These are phyloP conservation scores for Russula griseocarnosa DNA, from an alignment of 768 basidiomycete genomes.

Conservation along the genomic window DNA sequence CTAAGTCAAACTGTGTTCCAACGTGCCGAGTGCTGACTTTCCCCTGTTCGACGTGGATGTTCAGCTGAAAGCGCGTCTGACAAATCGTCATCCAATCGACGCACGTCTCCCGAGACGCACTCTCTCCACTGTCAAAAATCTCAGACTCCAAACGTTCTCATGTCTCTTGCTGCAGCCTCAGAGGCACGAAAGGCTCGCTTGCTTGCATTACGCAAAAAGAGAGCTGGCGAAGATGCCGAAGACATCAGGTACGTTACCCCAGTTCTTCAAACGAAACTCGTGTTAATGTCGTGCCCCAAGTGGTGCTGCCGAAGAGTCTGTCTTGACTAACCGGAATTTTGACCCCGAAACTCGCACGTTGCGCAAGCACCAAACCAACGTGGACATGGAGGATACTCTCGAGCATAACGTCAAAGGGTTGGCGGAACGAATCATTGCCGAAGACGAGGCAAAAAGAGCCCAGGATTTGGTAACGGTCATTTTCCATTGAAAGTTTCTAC, in stretches of 20 bases:
- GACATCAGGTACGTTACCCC: slow-evolving; percentile 43
- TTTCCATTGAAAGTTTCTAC: slow-evolving; percentile 5
- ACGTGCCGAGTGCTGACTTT: not conserved
- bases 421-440: slow-evolving; percentile 76
- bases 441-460: slow-evolving; percentile 79
- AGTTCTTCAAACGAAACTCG: not conserved
- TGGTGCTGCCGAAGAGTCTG: slow-evolving; percentile 37
- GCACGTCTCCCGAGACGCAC: not conserved
- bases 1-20: not conserved
- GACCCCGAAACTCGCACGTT: slow-evolving; percentile 83
- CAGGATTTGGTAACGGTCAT: slow-evolving; percentile 74
- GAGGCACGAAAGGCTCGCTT: slow-evolving; percentile 80
- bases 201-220: slow-evolving; percentile 68
- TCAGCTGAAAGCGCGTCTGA: slow-evolving; percentile 9
- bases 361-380: slow-evolving; percentile 60
- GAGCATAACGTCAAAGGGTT: slow-evolving; percentile 82
- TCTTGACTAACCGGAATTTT: slow-evolving; percentile 76
- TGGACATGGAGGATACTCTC: slow-evolving; percentile 72
- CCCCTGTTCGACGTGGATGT: not conserved
- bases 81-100: slow-evolving; percentile 21
- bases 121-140: not conserved
- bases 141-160: slow-evolving; percentile 29
- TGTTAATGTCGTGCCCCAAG: slow-evolving; percentile 12
- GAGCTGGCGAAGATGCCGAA: slow-evolving; percentile 51
- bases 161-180: slow-evolving; percentile 72